Percentiles rank a stretch among this genome's conserved stretches.
Conservation (phyloP, 2,329 filamentous ascomycete genomes). For the Podosphaera xanthii region DNA sequence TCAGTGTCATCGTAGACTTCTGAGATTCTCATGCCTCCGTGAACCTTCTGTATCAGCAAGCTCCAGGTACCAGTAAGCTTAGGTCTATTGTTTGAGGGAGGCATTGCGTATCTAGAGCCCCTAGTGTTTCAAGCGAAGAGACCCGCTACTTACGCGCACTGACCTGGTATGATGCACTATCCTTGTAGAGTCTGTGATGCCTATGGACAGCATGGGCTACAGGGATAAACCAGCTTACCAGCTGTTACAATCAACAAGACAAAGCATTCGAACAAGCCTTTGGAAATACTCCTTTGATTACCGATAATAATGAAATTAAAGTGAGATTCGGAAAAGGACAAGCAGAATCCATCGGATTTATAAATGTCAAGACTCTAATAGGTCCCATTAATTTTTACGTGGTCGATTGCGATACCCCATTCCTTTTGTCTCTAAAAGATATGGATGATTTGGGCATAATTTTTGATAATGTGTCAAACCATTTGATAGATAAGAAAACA, state of each 20-base stretch:
- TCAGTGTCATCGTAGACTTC: too few relatives aligned
- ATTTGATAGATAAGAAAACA: background rate
- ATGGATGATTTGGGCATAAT: background rate
- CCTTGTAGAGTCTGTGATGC: too few relatives aligned
- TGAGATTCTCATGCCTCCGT: too few relatives aligned
- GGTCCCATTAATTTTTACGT: background rate
- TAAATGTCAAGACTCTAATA: background rate
- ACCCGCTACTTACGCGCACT: too few relatives aligned
- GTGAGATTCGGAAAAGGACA: background rate
- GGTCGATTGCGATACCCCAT: background rate
- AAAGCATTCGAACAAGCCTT: background rate
- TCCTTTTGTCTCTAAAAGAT: background rate
- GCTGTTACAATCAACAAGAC: background rate
- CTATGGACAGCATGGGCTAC: too few relatives aligned
- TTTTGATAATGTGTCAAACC: background rate
- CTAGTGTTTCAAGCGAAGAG: too few relatives aligned
- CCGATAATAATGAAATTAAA: conserved; percentile 1
- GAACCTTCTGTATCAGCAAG: too few relatives aligned
- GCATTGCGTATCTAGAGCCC: too few relatives aligned
- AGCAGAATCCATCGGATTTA: background rate
- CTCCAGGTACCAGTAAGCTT: too few relatives aligned
- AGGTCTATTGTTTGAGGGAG: too few relatives aligned
- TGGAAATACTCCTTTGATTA: background rate
- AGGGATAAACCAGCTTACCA: too few relatives aligned
- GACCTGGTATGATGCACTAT: too few relatives aligned